Evolutionary conservation across 2,329 filamentous ascomycete species (phyloP).

Genomic region (Furcasterigmium sp.): DNA sequence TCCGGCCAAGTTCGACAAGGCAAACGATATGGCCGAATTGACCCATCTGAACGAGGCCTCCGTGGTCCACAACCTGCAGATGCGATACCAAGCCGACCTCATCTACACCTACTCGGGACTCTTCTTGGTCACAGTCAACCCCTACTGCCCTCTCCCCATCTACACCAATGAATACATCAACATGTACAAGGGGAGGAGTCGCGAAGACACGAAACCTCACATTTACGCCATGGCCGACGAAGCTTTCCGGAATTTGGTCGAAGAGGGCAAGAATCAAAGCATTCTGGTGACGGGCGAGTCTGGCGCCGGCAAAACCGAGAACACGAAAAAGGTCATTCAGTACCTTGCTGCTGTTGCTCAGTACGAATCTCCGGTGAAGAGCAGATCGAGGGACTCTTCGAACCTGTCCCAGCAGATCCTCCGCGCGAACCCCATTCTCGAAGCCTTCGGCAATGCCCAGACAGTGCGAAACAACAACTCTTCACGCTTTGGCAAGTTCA

Average conservation of each 20-base stretch:
- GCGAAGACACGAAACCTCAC: constrained; percentile 94
- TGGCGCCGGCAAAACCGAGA: constrained; percentile 96
- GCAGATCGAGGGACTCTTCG: constrained; percentile 62
- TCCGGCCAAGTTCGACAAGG: constrained; percentile 98
- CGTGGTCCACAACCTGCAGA: constrained; percentile 93
- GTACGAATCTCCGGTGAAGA: constrained; percentile 65
- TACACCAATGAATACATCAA: constrained; percentile 97
- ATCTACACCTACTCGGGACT: constrained; percentile 98
- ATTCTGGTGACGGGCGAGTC: constrained; percentile 98
- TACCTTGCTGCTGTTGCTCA: constrained; percentile 93
- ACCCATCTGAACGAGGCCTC: constrained; percentile 97
- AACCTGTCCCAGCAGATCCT: constrained; percentile 95
- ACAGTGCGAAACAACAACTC: constrained; percentile 98
- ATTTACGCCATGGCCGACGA: constrained; percentile 98
- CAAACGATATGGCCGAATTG: constrained; percentile 97
- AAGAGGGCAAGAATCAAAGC: constrained; percentile 93
- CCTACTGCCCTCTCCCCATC: constrained; percentile 90
- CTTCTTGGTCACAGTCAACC: constrained; percentile 95
- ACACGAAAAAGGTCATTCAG: constrained; percentile 99
- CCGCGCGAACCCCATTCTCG: constrained; percentile 91
- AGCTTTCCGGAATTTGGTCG: constrained; percentile 90
- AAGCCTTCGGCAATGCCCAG: constrained; percentile 97
- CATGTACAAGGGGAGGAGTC: constrained; percentile 88
- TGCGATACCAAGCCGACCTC: constrained; percentile 89
- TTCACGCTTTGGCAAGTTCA: constrained; percentile 97